A percentile compares a stretch with the other conserved stretches of the same genome.
Evolutionary conservation across 345 rosid genomes (phyloP).

Genomic region (Camelina sativa): DNA sequence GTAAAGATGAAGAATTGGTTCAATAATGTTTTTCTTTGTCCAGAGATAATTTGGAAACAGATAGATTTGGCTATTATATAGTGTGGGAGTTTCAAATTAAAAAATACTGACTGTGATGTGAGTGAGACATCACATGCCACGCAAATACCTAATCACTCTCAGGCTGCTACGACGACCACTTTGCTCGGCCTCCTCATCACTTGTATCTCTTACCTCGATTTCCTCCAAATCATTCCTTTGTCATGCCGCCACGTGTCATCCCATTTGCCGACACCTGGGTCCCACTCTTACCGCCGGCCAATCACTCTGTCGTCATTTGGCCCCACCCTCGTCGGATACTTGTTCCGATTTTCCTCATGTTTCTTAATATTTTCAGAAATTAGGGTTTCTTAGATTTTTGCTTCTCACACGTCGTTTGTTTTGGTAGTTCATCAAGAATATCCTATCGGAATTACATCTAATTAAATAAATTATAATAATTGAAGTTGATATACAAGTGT

Average conservation of each 20-base stretch:
- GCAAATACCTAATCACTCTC: slow-evolving; percentile 28
- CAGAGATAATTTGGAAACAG: slow-evolving; percentile 4
- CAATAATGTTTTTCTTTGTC: background rate
- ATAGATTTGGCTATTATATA: background rate
- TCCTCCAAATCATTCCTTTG: slow-evolving; percentile 33
- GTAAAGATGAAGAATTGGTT: background rate
- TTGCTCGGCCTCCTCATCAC: slow-evolving; percentile 19
- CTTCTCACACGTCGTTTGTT: background rate
- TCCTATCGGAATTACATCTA: too few species aligned
- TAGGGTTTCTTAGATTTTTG: slow-evolving; percentile 21
- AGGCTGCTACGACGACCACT: slow-evolving; percentile 36
- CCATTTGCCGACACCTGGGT: slow-evolving; percentile 17
- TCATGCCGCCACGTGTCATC: slow-evolving; percentile 41
- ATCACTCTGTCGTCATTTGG: slow-evolving; percentile 26
- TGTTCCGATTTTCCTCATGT: background rate
- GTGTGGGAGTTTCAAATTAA: slow-evolving; percentile 28
- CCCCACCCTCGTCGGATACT: slow-evolving; percentile 19
- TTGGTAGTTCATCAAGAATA: too few species aligned
- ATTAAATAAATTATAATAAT: too few species aligned
- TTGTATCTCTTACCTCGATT: slow-evolving; percentile 37
- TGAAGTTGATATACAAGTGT: background rate
- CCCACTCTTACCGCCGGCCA: slow-evolving; percentile 37
- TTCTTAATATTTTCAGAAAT: slow-evolving; percentile 10
- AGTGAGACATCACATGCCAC: slow-evolving; percentile 44
- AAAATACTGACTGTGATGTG: slow-evolving; percentile 17